phyloP scores from a whole-genome alignment of 805 yeast species.

The Torulaspora indica region DNA sequence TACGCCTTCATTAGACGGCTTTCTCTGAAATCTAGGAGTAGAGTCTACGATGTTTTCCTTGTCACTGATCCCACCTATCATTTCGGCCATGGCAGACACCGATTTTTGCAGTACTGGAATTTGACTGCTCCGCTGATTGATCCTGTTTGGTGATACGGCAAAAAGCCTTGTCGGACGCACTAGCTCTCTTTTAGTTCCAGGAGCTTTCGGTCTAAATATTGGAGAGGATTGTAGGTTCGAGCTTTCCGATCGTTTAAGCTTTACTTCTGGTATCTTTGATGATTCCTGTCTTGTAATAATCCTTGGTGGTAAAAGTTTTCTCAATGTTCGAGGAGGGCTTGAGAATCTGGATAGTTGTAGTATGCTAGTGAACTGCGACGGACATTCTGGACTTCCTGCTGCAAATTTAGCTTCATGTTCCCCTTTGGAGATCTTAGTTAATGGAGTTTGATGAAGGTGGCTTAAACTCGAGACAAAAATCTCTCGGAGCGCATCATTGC shows the following conservation, averaged over 20 bases:
- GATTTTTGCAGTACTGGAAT: constrained; percentile 20
- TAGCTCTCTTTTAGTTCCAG: constrained; percentile 8
- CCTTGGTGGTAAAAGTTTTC: constrained; percentile 18
- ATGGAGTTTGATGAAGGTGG: constrained; percentile 12
- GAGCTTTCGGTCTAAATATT: constrained; percentile 6
- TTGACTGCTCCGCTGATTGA: constrained; percentile 18
- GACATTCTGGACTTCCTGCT: constrained; percentile 1
- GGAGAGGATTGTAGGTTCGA: constrained; percentile 17
- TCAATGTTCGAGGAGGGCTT: constrained; percentile 15
- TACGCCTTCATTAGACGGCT: constrained; percentile 1
- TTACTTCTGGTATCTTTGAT: constrained; percentile 15
- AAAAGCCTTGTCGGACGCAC: constrained; percentile 26
- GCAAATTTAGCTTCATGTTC: neutral
- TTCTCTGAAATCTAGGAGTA: constrained; percentile 10
- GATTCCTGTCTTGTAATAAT: constrained; percentile 13
- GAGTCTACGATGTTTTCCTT: constrained; percentile 16
- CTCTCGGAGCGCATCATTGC: neutral
- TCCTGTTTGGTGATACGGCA: constrained; percentile 22
- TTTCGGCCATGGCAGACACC: constrained; percentile 4
- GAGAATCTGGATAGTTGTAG: constrained; percentile 15
- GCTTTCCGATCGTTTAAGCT: constrained; percentile 13
- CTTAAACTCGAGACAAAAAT: neutral
- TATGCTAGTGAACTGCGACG: constrained; percentile 8
- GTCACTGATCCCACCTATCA: constrained; percentile 2
- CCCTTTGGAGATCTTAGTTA: constrained; percentile 5